These are phyloP conservation scores for Hyphopichia khmerensis DNA, from an alignment of 1,139 yeast genomes.

Conservation along the genomic window DNA sequence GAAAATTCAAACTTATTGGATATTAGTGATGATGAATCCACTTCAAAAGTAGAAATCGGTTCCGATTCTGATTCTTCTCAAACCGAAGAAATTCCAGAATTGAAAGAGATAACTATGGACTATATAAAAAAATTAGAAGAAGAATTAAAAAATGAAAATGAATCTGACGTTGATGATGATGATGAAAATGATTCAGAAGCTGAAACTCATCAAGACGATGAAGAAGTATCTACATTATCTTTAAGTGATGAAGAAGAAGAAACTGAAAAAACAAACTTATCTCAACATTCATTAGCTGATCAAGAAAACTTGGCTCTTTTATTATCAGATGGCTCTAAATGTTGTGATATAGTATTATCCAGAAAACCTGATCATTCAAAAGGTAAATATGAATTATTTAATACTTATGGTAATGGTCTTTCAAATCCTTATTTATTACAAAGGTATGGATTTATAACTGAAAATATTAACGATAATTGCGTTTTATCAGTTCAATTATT, in stretches of 20 bases:
- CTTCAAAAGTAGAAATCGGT: slow-evolving; percentile 11
- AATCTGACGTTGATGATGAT: slow-evolving; percentile 22
- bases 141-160: slow-evolving; percentile 15
- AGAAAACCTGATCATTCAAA: slow-evolving; percentile 35
- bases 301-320: slow-evolving; percentile 29
- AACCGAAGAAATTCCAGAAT: slow-evolving; percentile 12
- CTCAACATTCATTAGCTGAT: slow-evolving; percentile 3
- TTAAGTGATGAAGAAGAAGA: slow-evolving; percentile 17
- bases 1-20: background rate
- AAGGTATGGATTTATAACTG: slow-evolving; percentile 70
- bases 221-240: slow-evolving; percentile 25
- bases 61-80: slow-evolving; percentile 19
- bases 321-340: slow-evolving; percentile 34
- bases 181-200: slow-evolving; percentile 10
- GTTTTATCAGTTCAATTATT: slow-evolving; percentile 55
- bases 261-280: slow-evolving; percentile 13
- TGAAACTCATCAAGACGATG: slow-evolving; percentile 26
- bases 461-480: slow-evolving; percentile 58
- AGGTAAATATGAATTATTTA: slow-evolving; percentile 58
- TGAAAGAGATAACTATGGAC: slow-evolving; percentile 35
- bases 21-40: slow-evolving; percentile 4
- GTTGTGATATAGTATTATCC: slow-evolving; percentile 58
- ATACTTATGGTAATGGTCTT: slow-evolving; percentile 71
- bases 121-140: slow-evolving; percentile 32
- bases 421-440: slow-evolving; percentile 66